A percentile compares a stretch with the other conserved stretches of the same genome.
Conservation (phyloP, 202 grass and related monocot species). For the Zoysia matrella region DNA sequence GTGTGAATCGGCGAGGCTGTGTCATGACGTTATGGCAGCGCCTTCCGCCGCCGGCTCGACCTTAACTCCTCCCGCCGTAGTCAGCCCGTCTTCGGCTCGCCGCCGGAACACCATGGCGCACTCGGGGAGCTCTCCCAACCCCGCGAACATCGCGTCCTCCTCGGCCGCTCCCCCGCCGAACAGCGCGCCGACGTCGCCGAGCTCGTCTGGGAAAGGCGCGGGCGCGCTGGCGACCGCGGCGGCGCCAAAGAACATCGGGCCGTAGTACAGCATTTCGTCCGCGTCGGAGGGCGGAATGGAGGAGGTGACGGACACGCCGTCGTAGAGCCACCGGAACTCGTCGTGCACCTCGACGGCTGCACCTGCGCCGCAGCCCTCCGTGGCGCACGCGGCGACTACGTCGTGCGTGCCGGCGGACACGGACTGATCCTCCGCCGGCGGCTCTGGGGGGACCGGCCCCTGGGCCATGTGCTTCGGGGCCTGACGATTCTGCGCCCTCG, state of each 20-base stretch:
- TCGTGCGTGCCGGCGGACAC: conserved; percentile 29
- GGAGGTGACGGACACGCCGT: conserved; percentile 59
- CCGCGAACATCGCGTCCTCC: conserved; percentile 80
- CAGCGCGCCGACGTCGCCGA: conserved; percentile 40
- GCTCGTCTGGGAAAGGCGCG: conserved; percentile 48
- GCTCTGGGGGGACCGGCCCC: not conserved
- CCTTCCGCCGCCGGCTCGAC: conserved; percentile 42
- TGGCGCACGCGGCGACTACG: not conserved
- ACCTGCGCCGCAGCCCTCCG: not conserved
- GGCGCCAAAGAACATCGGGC: conserved; percentile 62
- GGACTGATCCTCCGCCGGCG: not conserved
- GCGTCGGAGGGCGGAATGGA: conserved; percentile 54
- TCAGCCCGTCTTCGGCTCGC: conserved; percentile 33
- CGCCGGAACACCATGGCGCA: conserved; percentile 78
- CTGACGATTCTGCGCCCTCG: conserved; percentile 40
- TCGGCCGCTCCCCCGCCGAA: conserved; percentile 42
- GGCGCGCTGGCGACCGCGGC: conserved; percentile 31
- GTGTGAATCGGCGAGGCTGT: not conserved
- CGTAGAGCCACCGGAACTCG: conserved; percentile 85
- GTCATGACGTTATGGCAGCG: conserved; percentile 37
- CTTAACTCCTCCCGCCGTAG: conserved; percentile 25
- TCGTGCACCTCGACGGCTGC: conserved; percentile 52
- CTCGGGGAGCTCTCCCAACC: conserved; percentile 75
- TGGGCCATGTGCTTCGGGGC: conserved; percentile 32
- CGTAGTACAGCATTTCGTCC: conserved; percentile 68